Conservation (phyloP, 495 filamentous ascomycete species). For the Aspergillus diversus region DNA sequence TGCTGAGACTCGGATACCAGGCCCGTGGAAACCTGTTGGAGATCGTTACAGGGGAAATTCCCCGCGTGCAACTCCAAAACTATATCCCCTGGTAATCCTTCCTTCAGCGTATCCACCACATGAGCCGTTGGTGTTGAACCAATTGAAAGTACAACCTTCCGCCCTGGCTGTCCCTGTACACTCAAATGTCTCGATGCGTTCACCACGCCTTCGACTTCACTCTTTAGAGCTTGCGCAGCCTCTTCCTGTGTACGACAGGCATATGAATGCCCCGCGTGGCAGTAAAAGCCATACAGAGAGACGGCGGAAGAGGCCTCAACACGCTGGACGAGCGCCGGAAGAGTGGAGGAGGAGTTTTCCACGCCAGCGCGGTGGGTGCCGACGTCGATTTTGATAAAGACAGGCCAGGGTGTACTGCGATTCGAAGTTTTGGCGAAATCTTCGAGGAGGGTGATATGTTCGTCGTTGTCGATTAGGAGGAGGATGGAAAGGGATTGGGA, state of each 20-base stretch:
- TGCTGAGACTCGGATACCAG: slow-evolving; percentile 18
- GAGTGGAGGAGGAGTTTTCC: slow-evolving; percentile 18
- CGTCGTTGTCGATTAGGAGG: slow-evolving; percentile 41
- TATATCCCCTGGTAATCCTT: slow-evolving; percentile 23
- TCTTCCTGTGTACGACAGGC: slow-evolving; percentile 15
- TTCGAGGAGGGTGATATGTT: slow-evolving; percentile 38
- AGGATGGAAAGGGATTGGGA: slow-evolving; percentile 29
- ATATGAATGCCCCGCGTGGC: slow-evolving; percentile 32
- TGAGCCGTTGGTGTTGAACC: slow-evolving; percentile 43
- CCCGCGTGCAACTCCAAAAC: slow-evolving; percentile 40
- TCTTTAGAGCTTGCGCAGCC: slow-evolving; percentile 19
- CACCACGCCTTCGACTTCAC: slow-evolving; percentile 18
- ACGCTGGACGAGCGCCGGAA: slow-evolving; percentile 22
- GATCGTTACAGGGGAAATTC: slow-evolving; percentile 30
- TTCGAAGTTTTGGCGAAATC: slow-evolving; percentile 12
- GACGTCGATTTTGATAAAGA: slow-evolving; percentile 38
- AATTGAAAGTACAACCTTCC: slow-evolving; percentile 35
- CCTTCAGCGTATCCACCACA: slow-evolving; percentile 31
- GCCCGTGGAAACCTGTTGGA: slow-evolving; percentile 32
- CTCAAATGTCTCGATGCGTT: slow-evolving; percentile 11
- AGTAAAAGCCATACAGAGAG: slow-evolving; percentile 31
- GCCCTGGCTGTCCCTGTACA: not conserved
- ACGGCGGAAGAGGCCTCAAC: slow-evolving; percentile 26
- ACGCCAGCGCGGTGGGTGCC: slow-evolving; percentile 32
- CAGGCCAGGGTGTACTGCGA: slow-evolving; percentile 25